A percentile compares a stretch with the other conserved stretches of the same genome.
phyloP scores from a whole-genome alignment of 306 rosid species.

The Sicyos edulis region DNA sequence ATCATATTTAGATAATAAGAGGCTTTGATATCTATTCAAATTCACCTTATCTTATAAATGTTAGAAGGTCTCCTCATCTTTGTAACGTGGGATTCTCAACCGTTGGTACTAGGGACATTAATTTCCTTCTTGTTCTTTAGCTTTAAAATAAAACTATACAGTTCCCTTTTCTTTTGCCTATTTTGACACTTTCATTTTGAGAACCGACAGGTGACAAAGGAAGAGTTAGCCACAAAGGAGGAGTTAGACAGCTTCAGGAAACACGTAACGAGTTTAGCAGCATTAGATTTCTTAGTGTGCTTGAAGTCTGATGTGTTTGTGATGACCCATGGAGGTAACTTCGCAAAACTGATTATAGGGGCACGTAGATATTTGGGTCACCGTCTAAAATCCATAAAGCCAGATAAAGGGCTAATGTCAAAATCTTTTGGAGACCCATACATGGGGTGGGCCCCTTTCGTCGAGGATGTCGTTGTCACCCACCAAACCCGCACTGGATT shows the following conservation, averaged over 20 bases:
- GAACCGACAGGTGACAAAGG: conserved; percentile 70
- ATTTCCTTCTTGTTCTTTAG: not conserved
- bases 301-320: conserved; percentile 95
- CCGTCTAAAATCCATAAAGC: conserved; percentile 83
- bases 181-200: not conserved
- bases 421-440: conserved; percentile 98
- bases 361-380: conserved; percentile 98
- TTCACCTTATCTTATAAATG: too few species aligned
- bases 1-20: too few species aligned
- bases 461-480: conserved; percentile 80
- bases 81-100: too few species aligned
- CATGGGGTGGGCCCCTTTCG: conserved; percentile 97
- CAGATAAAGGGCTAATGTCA: conserved; percentile 97
- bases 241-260: conserved; percentile 84
- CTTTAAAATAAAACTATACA: not conserved
- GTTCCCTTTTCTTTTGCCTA: not conserved
- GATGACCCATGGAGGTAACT: conserved; percentile 99
- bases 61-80: too few species aligned
- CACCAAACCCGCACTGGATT: conserved; percentile 85
- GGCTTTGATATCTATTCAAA: too few species aligned
- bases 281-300: conserved; percentile 96
- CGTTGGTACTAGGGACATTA: too few species aligned
- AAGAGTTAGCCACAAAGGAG: conserved; percentile 81
- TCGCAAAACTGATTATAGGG: conserved; percentile 91
- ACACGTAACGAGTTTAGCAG: conserved; percentile 97